Conservation (phyloP, 2,329 filamentous ascomycete species). For the Microdochium bolleyi region DNA sequence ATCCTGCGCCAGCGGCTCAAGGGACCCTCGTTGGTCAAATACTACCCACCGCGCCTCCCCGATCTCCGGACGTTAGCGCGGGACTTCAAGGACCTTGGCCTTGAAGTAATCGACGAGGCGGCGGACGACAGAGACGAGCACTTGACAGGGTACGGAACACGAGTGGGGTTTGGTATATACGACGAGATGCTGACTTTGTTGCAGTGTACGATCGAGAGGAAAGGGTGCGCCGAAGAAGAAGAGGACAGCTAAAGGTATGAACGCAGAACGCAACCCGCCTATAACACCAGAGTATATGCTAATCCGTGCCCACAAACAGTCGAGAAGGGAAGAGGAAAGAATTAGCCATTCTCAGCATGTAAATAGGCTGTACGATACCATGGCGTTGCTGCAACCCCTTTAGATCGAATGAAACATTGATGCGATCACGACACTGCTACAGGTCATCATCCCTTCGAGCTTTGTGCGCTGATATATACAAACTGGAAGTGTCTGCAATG, state of each 20-base stretch:
- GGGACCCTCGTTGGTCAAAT: slow-evolving; percentile 75
- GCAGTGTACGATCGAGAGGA: slow-evolving; percentile 66
- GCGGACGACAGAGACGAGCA: slow-evolving; percentile 76
- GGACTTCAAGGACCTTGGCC: slow-evolving; percentile 60
- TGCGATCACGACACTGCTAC: background rate
- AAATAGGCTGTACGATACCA: slow-evolving; percentile 4
- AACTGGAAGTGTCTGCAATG: too few species aligned
- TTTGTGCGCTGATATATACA: too few species aligned
- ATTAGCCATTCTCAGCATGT: background rate
- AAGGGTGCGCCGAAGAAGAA: slow-evolving; percentile 91
- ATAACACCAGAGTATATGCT: slow-evolving; percentile 4
- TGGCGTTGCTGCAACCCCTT: background rate
- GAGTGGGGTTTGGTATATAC: slow-evolving; percentile 8
- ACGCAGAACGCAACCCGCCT: background rate
- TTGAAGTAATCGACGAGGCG: slow-evolving; percentile 64
- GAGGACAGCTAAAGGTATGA: slow-evolving; percentile 41
- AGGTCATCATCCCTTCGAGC: too few species aligned
- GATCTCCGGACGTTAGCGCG: slow-evolving; percentile 62
- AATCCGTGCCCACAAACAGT: slow-evolving; percentile 3
- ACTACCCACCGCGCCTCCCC: slow-evolving; percentile 70
- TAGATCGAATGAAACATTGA: background rate
- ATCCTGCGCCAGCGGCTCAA: slow-evolving; percentile 80
- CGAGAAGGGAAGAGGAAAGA: slow-evolving; percentile 3
- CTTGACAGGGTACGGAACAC: slow-evolving; percentile 50
- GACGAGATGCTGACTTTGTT: slow-evolving; percentile 18